Conservation (phyloP, 2,329 filamentous ascomycete genomes). For the Pyricularia pennisetigena region DNA sequence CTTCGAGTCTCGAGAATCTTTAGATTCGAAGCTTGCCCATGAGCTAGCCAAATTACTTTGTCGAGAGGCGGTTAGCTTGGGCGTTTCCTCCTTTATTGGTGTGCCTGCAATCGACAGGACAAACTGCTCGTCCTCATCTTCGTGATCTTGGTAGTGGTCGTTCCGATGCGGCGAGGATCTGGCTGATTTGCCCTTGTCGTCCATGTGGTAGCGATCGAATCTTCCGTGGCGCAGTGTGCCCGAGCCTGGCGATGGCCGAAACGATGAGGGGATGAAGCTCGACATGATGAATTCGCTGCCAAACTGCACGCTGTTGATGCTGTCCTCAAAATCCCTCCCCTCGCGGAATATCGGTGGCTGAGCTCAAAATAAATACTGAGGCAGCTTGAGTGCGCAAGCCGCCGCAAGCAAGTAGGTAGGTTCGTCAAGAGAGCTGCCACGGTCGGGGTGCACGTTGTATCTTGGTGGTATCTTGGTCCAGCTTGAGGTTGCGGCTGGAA, state of each 20-base stretch:
- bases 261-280: not conserved
- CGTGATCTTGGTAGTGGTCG: not conserved
- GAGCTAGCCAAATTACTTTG: not conserved
- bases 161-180: not conserved
- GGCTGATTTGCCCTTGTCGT: not conserved
- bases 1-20: not conserved
- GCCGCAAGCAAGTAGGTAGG: not conserved
- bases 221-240: not conserved
- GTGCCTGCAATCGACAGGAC: not conserved
- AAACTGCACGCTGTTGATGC: not conserved
- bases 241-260: not conserved
- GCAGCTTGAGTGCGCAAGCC: not conserved
- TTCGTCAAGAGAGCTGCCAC: no score
- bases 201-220: not conserved
- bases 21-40: not conserved
- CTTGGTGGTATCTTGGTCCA: no score
- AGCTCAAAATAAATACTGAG: not conserved
- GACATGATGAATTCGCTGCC: not conserved
- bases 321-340: not conserved
- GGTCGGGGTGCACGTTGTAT: no score
- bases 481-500: no score
- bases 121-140: conserved; percentile 33
- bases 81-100: not conserved
- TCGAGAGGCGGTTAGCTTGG: not conserved
- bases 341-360: not conserved